Evolutionary conservation across 805 yeast species (phyloP).

Genomic region (Nakazawaea populi): DNA sequence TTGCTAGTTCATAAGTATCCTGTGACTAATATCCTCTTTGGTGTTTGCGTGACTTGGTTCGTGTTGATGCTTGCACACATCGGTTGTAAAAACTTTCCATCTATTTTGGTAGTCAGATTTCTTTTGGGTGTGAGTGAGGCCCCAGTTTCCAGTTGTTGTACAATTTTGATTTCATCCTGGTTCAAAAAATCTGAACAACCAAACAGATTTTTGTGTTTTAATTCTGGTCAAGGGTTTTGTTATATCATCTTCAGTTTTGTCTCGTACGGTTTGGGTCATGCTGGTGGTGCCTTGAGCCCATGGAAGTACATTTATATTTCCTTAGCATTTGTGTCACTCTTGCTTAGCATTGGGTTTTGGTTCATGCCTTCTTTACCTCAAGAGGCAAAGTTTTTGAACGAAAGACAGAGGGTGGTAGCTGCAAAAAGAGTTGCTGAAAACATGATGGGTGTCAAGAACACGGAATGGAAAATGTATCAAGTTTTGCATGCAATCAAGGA

Average conservation of each 20-base stretch:
- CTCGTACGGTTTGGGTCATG: conserved; percentile 27
- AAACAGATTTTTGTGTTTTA: conserved; percentile 19
- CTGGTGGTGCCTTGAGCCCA: conserved; percentile 11
- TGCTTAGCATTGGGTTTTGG: conserved; percentile 18
- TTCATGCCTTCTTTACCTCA: conserved; percentile 22
- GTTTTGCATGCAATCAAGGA: conserved; percentile 18
- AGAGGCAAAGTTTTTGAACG: conserved; percentile 21
- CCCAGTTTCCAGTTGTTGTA: conserved; percentile 26
- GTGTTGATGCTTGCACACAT: conserved; percentile 24
- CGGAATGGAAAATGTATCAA: conserved; percentile 20
- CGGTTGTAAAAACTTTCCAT: conserved; percentile 29
- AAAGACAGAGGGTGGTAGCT: conserved; percentile 20
- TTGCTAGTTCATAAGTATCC: conserved; percentile 29
- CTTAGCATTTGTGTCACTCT: conserved; percentile 20
- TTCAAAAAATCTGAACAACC: conserved; percentile 29
- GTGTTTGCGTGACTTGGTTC: conserved; percentile 30
- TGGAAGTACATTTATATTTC: conserved; percentile 21
- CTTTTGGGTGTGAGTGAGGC: conserved; percentile 31
- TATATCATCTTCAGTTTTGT: conserved; percentile 23
- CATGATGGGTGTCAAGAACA: conserved; percentile 23
- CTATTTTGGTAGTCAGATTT: conserved; percentile 27
- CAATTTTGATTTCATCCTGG: conserved; percentile 23
- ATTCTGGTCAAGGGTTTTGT: conserved; percentile 21
- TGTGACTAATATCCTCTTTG: conserved; percentile 20
- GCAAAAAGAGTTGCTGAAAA: conserved; percentile 21